Evolutionary conservation across 805 yeast genomes (phyloP), one percentile per base, ranked within the genome.

Genomic region (Monosporozyma servazzii): DNA sequence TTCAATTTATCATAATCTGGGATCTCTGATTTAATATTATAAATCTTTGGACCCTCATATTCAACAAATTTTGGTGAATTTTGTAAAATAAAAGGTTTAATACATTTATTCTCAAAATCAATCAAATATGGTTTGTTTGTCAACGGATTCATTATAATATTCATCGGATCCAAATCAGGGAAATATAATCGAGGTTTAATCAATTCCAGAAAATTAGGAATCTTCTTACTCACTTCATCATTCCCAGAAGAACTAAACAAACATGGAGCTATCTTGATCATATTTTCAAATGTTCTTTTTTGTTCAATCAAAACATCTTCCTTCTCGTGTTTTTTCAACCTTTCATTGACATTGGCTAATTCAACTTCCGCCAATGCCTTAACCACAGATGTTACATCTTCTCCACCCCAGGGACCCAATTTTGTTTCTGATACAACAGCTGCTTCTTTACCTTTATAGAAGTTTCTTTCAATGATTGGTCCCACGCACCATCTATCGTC

Each of bases 101-200:
- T 80, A 17, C 82, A 67, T 10, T 90, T 68, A 59, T 84, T 82
- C 70, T 93, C 98, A 64, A 90, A 84, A 69, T 91, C 99, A 50
- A 89, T 63, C 55, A 89, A 80, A 60, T 75, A 78, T 18, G 72
- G 71, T 42, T 67, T 63, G 31, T 66, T 62, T 53, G 62, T 68
- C 10, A 63, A 68, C 11, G 74, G 70, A n/a, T 68, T 68, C 23
- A 76, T 65, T 45, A 89, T 73, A 8, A 88, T 87, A 64, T 91
- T 91, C 79, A 90, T 75, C 21, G 99, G 98, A 66, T 88, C 95
- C 57, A 93, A 71, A 66, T 93, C 98, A 5, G 96, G 91, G 56
- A 82, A 76, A 56, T 72, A 79, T 49, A 91, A 71, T 59, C 91
- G 79, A 53, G 96, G 91, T 49, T 81, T 76, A 60, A 86, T 76